phyloP scores from a whole-genome alignment of 2,329 filamentous ascomycete species.

The Passalora sequoiae region DNA sequence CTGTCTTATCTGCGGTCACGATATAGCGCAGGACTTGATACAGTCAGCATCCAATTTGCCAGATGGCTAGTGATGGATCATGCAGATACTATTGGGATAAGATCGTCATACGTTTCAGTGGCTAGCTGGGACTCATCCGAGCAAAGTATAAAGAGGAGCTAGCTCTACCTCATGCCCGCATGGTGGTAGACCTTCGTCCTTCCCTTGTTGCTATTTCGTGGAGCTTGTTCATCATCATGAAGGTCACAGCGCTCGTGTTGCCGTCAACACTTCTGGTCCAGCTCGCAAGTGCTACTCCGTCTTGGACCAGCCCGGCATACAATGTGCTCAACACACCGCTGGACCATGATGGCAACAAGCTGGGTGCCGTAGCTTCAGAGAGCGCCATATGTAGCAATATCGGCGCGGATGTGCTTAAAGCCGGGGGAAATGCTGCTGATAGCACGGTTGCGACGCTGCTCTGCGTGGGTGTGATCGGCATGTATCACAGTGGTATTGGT shows the following conservation, averaged over 20 bases:
- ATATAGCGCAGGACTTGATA: too few relatives aligned
- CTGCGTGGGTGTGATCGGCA: slow-evolving; percentile 46
- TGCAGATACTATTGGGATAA: too few relatives aligned
- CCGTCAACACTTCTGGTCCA: slow-evolving; percentile 21
- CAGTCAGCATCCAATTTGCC: too few relatives aligned
- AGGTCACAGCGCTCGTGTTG: slow-evolving; percentile 10
- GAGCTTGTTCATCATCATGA: slow-evolving; percentile 15
- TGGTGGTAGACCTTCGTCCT: background rate
- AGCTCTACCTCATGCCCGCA: background rate
- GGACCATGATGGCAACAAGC: slow-evolving; percentile 24
- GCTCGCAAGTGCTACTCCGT: slow-evolving; percentile 11
- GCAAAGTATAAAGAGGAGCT: too few relatives aligned
- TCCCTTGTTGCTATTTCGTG: background rate
- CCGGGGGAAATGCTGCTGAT: slow-evolving; percentile 50
- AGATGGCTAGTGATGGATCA: too few relatives aligned
- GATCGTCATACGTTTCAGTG: too few relatives aligned
- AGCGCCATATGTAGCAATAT: slow-evolving; percentile 43
- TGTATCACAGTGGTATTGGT: slow-evolving; percentile 62
- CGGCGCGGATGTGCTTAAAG: slow-evolving; percentile 42
- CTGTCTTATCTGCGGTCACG: too few relatives aligned
- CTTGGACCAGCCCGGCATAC: slow-evolving; percentile 13
- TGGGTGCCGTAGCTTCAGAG: slow-evolving; percentile 46
- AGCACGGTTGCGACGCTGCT: slow-evolving; percentile 44
- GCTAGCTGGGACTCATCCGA: too few relatives aligned
- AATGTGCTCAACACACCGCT: slow-evolving; percentile 11